These are phyloP conservation scores for Mucor irregularis DNA, from an alignment of 371 early-diverging fungal genomes.

Conservation along the genomic window DNA sequence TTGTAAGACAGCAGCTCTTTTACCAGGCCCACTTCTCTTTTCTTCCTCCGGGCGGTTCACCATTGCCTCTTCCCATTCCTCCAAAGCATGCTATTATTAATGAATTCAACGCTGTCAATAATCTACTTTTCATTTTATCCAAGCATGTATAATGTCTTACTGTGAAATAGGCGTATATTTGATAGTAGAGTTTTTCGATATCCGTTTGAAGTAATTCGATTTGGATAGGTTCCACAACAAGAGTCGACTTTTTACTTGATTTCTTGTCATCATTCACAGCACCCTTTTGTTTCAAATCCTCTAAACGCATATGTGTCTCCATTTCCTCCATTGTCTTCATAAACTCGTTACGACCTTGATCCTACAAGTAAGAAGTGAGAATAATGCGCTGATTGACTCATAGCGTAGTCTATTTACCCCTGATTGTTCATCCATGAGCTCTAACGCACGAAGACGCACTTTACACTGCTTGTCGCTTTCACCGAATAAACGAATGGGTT, in stretches of 20 bases:
- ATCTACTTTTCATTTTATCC: neutral
- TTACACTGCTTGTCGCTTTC: conserved; percentile 86
- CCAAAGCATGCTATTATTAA: conserved; percentile 67
- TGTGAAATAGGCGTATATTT: conserved; percentile 82
- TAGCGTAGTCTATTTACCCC: conserved; percentile 24
- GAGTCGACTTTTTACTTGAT: conserved; percentile 39
- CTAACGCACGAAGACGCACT: conserved; percentile 79
- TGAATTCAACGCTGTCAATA: too few species aligned
- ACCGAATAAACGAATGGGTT: conserved; percentile 93
- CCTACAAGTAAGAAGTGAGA: conserved; percentile 3
- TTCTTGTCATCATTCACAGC: conserved; percentile 44
- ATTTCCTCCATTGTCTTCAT: conserved; percentile 81
- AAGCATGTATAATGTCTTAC: conserved; percentile 38
- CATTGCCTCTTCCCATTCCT: conserved; percentile 89
- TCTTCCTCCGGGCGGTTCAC: conserved; percentile 77
- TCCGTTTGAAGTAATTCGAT: conserved; percentile 71
- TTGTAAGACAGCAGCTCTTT: conserved; percentile 78
- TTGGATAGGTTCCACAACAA: conserved; percentile 43
- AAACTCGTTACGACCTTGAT: conserved; percentile 86
- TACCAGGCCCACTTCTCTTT: conserved; percentile 73
- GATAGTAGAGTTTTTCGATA: conserved; percentile 70
- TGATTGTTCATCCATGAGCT: conserved; percentile 82
- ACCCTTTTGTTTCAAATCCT: conserved; percentile 65
- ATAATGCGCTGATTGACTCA: neutral
- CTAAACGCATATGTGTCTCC: conserved; percentile 80